Conservation (phyloP, 2,329 filamentous ascomycete species). For the Penicillium paneum region DNA sequence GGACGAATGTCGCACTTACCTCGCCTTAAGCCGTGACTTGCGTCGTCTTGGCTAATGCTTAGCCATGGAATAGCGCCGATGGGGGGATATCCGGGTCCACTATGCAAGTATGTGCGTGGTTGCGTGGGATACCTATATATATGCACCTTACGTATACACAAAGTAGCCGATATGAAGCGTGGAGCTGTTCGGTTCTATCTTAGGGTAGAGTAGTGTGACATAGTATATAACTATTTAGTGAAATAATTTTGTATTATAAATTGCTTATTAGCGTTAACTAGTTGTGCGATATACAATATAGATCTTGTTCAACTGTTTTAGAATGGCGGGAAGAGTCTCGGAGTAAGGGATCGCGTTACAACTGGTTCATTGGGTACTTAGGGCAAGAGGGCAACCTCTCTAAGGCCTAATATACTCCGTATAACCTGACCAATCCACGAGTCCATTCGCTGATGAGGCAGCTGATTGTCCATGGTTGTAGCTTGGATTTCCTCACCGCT, state of each 20-base stretch:
- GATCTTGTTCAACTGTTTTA: not conserved
- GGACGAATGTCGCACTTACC: not conserved
- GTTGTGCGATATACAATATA: no score
- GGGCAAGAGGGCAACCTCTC: not conserved
- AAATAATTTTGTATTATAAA: no score
- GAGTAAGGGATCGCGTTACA: not conserved
- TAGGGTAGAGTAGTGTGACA: not conserved
- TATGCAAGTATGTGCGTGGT: not conserved
- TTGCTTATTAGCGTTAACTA: no score
- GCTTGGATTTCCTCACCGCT: constrained; percentile 1
- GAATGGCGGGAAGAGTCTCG: not conserved
- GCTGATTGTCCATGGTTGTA: not conserved
- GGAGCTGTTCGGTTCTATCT: not conserved
- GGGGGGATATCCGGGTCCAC: not conserved
- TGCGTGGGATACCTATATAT: not conserved
- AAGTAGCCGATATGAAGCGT: not conserved
- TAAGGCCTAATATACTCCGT: not conserved
- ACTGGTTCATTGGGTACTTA: not conserved
- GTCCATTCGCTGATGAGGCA: not conserved
- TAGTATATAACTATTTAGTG: no score
- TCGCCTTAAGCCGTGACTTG: not conserved
- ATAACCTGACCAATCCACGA: not conserved
- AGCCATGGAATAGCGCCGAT: not conserved
- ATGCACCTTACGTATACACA: not conserved
- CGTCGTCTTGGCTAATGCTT: constrained; percentile 9